Evolutionary conservation across 106 monocot species (phyloP).

Genomic region (Platanthera guangdongensis): DNA sequence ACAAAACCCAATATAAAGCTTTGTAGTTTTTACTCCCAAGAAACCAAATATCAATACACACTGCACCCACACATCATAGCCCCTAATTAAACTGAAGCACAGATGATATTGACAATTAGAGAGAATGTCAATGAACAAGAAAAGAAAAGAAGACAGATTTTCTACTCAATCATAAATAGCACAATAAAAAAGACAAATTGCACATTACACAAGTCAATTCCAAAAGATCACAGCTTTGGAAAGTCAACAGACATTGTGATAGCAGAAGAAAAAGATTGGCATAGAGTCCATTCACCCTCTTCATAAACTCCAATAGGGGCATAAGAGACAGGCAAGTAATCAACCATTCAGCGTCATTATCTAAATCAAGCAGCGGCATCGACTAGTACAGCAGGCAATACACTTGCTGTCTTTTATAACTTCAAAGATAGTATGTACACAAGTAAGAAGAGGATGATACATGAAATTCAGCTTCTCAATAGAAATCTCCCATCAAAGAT

Average conservation of each 20-base stretch:
- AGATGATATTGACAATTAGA: not conserved
- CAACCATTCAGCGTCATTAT: not conserved
- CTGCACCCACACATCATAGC: not conserved
- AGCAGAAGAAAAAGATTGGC: not conserved
- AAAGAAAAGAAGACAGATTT: not conserved
- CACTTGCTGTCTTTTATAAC: not conserved
- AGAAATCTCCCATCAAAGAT: no score
- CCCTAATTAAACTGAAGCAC: not conserved
- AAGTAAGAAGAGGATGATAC: not conserved
- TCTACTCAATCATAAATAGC: not conserved
- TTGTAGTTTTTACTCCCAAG: not conserved
- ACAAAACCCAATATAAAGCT: not conserved
- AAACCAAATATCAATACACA: not conserved
- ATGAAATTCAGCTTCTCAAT: not conserved
- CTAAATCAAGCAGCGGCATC: not conserved
- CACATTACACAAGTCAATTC: not conserved
- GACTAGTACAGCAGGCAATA: not conserved
- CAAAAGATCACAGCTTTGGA: not conserved
- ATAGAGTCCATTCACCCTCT: not conserved
- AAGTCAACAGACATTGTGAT: not conserved
- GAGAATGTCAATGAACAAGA: not conserved
- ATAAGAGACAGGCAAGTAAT: not conserved
- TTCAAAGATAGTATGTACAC: constrained; percentile 2
- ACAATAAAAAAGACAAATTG: not conserved
- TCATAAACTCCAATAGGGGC: not conserved